Percentiles rank a stretch among this genome's conserved stretches.
These are phyloP conservation scores for Scedosporium apiospermum DNA, from an alignment of 2,329 filamentous ascomycete genomes.

Conservation along the genomic window DNA sequence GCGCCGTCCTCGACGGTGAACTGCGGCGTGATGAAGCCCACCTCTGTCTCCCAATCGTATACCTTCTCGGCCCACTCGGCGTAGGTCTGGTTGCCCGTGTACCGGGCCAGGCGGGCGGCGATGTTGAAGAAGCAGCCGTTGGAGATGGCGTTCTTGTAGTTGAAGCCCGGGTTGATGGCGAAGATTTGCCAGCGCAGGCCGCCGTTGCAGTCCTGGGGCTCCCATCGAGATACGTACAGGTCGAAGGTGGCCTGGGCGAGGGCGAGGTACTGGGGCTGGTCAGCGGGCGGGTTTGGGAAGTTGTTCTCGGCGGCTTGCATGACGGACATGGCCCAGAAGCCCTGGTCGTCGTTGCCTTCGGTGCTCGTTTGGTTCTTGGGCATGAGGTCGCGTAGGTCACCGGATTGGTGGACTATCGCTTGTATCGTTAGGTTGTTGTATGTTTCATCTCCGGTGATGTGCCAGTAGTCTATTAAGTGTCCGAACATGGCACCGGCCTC, in stretches of 20 bases:
- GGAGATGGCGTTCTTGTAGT: slow-evolving; percentile 60
- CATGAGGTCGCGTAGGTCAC: slow-evolving; percentile 53
- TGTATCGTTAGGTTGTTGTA: slow-evolving; percentile 53
- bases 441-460: slow-evolving; percentile 54
- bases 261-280: slow-evolving; percentile 65
- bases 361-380: slow-evolving; percentile 54
- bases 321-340: slow-evolving; percentile 78
- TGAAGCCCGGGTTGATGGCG: slow-evolving; percentile 61
- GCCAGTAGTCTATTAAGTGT: slow-evolving; percentile 63
- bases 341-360: slow-evolving; percentile 65
- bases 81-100: slow-evolving; percentile 73
- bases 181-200: slow-evolving; percentile 84
- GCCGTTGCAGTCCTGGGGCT: slow-evolving; percentile 53
- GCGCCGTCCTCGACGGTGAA: slow-evolving; percentile 46
- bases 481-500: slow-evolving; percentile 65
- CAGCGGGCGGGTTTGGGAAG: slow-evolving; percentile 57
- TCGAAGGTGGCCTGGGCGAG: slow-evolving; percentile 74
- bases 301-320: slow-evolving; percentile 70
- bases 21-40: slow-evolving; percentile 46
- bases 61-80: slow-evolving; percentile 62
- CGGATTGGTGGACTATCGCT: slow-evolving; percentile 51
- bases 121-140: slow-evolving; percentile 64
- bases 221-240: slow-evolving; percentile 64
- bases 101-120: slow-evolving; percentile 62
- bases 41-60: slow-evolving; percentile 53